These are phyloP conservation scores for Clonostachys byssicola DNA, from an alignment of 2,329 filamentous ascomycete genomes.

Conservation along the genomic window DNA sequence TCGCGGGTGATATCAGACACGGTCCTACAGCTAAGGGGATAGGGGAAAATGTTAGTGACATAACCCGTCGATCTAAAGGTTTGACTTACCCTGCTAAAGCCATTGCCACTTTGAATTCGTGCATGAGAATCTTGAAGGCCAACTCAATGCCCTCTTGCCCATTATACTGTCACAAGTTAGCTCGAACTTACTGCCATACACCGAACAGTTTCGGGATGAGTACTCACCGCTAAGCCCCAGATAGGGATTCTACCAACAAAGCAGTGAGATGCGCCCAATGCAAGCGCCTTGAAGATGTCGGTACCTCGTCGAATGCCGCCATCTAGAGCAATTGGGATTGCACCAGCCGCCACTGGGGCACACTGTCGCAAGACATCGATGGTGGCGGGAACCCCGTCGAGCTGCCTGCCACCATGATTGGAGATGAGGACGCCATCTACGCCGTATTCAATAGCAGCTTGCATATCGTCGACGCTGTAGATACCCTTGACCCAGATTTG, in stretches of 20 bases:
- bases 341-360: neutral
- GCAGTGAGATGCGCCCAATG: constrained; percentile 15
- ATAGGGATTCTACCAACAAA: constrained; percentile 24
- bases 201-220: neutral
- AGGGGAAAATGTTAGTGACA: neutral
- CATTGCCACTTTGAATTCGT: constrained; percentile 8
- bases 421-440: constrained; percentile 11
- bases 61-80: neutral
- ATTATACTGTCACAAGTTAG: constrained; percentile 8
- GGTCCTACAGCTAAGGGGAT: neutral
- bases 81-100: constrained; percentile 3
- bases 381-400: constrained; percentile 7
- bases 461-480: constrained; percentile 10
- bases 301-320: constrained; percentile 3
- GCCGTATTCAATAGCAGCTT: constrained; percentile 9
- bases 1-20: no score
- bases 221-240: constrained; percentile 4
- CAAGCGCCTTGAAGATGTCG: constrained; percentile 19
- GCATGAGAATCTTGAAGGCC: constrained; percentile 22
- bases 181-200: neutral
- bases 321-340: constrained; percentile 2
- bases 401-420: constrained; percentile 12
- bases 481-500: constrained; percentile 27
- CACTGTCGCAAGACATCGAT: constrained; percentile 7
- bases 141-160: constrained; percentile 28